Evolutionary conservation across 1,284 basidiomycete species (phyloP).

Genomic region (Coniferiporia sulphurascens): DNA sequence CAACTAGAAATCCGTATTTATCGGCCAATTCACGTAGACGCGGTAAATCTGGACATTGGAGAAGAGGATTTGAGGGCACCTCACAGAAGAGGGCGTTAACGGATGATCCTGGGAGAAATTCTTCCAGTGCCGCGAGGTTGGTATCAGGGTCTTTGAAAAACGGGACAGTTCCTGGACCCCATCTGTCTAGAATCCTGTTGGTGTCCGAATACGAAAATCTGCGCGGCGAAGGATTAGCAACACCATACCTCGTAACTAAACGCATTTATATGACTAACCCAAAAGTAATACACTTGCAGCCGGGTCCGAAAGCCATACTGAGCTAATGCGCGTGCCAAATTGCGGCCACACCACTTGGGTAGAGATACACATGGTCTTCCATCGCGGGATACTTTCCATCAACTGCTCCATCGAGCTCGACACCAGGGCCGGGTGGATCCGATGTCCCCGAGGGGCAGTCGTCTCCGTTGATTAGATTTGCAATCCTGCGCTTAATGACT

Average conservation of each 20-base stretch:
- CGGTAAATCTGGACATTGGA: slow-evolving; percentile 80
- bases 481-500: slow-evolving; percentile 1
- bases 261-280: slow-evolving; percentile 43
- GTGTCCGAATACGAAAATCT: slow-evolving; percentile 97
- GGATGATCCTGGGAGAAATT: slow-evolving; percentile 38
- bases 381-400: slow-evolving; percentile 47
- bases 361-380: slow-evolving; percentile 88
- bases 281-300: slow-evolving; percentile 83
- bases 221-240: slow-evolving; percentile 59
- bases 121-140: slow-evolving; percentile 74
- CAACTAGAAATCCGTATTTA: slow-evolving; percentile 82
- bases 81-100: slow-evolving; percentile 73
- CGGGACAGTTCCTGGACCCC: slow-evolving; percentile 94
- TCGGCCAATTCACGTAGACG: slow-evolving; percentile 81
- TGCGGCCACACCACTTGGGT: slow-evolving; percentile 86
- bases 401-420: slow-evolving; percentile 8
- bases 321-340: slow-evolving; percentile 86
- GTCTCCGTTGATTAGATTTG: slow-evolving; percentile 6
- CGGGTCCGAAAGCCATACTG: slow-evolving; percentile 44
- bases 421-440: not conserved
- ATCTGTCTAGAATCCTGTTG: slow-evolving; percentile 92
- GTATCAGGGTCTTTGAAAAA: slow-evolving; percentile 75
- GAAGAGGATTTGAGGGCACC: slow-evolving; percentile 91
- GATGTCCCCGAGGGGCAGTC: slow-evolving; percentile 32
- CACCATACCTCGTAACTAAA: no score